Evolutionary conservation across 2,329 filamentous ascomycete genomes (phyloP).

Genomic region (Blastomyces emzantsi): DNA sequence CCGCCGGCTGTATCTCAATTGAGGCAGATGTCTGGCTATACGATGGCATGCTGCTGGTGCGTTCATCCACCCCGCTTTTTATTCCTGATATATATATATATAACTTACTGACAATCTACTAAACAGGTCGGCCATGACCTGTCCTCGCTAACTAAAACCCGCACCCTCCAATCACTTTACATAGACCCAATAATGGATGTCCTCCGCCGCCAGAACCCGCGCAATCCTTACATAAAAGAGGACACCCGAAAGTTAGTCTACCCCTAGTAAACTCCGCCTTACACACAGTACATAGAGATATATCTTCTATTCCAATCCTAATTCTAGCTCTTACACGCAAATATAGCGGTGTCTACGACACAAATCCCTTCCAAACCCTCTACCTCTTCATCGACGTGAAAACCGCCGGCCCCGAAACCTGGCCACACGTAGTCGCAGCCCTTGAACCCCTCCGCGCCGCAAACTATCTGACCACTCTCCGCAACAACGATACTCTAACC

Average conservation of each 20-base stretch:
- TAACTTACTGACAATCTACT: background rate
- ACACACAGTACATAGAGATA: background rate
- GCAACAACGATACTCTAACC: slow-evolving; percentile 38
- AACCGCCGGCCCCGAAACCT: slow-evolving; percentile 48
- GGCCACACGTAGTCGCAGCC: slow-evolving; percentile 47
- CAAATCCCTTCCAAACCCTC: slow-evolving; percentile 46
- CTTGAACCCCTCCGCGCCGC: slow-evolving; percentile 48
- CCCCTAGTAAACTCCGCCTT: background rate
- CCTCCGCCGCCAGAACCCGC: slow-evolving; percentile 48
- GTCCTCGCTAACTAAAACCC: slow-evolving; percentile 42
- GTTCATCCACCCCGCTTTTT: slow-evolving; percentile 16
- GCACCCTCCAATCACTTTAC: slow-evolving; percentile 51
- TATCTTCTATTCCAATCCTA: background rate
- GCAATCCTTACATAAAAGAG: slow-evolving; percentile 39
- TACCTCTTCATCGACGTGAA: slow-evolving; percentile 59
- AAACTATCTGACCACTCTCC: slow-evolving; percentile 46
- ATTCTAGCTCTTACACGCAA: slow-evolving; percentile 6
- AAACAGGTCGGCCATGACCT: slow-evolving; percentile 48
- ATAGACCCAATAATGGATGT: slow-evolving; percentile 51
- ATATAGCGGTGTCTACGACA: slow-evolving; percentile 52
- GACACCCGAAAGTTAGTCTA: slow-evolving; percentile 41
- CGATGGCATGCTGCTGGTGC: slow-evolving; percentile 46
- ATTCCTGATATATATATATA: background rate
- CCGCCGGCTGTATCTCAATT: slow-evolving; percentile 48
- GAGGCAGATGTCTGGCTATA: slow-evolving; percentile 56